Evolutionary conservation across 805 yeast genomes (phyloP).

Genomic region (Candida cerambycidarum): DNA sequence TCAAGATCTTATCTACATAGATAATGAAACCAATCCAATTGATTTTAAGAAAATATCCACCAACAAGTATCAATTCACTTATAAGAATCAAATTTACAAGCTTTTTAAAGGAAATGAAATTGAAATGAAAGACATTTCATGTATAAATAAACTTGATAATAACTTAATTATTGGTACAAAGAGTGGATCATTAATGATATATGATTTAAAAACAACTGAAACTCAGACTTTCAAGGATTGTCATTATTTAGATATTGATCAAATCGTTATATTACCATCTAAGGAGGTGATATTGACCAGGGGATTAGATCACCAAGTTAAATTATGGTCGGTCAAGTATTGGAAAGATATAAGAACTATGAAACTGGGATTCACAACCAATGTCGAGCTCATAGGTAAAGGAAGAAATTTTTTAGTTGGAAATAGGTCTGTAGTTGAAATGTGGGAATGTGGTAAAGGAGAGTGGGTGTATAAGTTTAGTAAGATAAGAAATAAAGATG

Average conservation of each 20-base stretch:
- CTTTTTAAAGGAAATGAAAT: conserved; percentile 8
- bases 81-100: not conserved
- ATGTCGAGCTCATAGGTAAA: conserved; percentile 51
- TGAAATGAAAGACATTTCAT: conserved; percentile 5
- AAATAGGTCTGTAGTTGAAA: conserved; percentile 44
- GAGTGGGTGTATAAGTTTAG: conserved; percentile 34
- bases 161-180: conserved; percentile 16
- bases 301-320: conserved; percentile 58
- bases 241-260: conserved; percentile 50
- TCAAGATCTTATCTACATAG: conserved; percentile 2
- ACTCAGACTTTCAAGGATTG: conserved; percentile 30
- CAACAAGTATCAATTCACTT: conserved; percentile 1
- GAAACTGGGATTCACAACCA: conserved; percentile 41
- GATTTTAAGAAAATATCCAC: conserved; percentile 1
- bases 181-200: conserved; percentile 14
- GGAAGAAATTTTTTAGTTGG: conserved; percentile 68
- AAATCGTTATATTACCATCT: conserved; percentile 58
- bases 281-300: conserved; percentile 58
- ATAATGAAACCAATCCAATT: not conserved
- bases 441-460: conserved; percentile 75
- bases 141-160: conserved; percentile 9
- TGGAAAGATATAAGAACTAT: conserved; percentile 53
- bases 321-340: conserved; percentile 56
- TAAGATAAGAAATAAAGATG: conserved; percentile 21
- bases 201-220: conserved; percentile 10